Evolutionary conservation across 768 basidiomycete genomes (phyloP).

Genomic region (Boletus vinaceobasis): DNA sequence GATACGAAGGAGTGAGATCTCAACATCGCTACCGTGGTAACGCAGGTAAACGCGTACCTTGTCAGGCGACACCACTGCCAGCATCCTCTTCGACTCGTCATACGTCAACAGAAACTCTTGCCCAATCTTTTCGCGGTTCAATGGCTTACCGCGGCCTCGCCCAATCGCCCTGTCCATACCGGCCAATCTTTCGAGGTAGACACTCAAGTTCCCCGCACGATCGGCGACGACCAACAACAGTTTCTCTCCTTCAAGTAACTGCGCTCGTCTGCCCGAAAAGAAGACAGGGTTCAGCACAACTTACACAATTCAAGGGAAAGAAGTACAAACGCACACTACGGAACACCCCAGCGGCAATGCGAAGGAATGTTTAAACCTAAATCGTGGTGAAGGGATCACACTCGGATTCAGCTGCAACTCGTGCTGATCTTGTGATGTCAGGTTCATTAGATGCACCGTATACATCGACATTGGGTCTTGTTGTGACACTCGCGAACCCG

Average conservation of each 20-base stretch:
- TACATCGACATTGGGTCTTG: slow-evolving; percentile 16
- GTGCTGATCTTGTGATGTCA: slow-evolving; percentile 29
- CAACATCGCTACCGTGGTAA: accelerated
- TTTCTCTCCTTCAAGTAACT: slow-evolving; percentile 40
- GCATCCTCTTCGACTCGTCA: slow-evolving; percentile 49
- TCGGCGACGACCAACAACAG: slow-evolving; percentile 43
- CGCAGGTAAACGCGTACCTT: slow-evolving; percentile 32
- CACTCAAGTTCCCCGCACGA: slow-evolving; percentile 28
- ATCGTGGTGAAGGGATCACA: slow-evolving; percentile 22
- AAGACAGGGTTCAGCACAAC: background rate
- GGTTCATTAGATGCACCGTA: slow-evolving; percentile 26
- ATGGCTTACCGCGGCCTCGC: slow-evolving; percentile 23
- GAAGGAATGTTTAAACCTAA: slow-evolving; percentile 15
- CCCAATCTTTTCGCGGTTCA: slow-evolving; percentile 48
- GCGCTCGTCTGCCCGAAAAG: slow-evolving; percentile 30
- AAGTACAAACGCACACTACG: slow-evolving; percentile 11
- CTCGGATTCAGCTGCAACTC: slow-evolving; percentile 23
- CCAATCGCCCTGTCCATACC: slow-evolving; percentile 33
- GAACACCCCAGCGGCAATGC: slow-evolving; percentile 18
- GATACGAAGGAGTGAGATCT: slow-evolving; percentile 1
- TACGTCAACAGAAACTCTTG: slow-evolving; percentile 44
- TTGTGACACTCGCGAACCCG: slow-evolving; percentile 4
- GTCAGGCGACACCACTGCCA: slow-evolving; percentile 42
- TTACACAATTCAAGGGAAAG: background rate
- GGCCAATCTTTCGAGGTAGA: slow-evolving; percentile 38